Evolutionary conservation across 306 rosid genomes (phyloP).

Genomic region (Cercis canadensis): DNA sequence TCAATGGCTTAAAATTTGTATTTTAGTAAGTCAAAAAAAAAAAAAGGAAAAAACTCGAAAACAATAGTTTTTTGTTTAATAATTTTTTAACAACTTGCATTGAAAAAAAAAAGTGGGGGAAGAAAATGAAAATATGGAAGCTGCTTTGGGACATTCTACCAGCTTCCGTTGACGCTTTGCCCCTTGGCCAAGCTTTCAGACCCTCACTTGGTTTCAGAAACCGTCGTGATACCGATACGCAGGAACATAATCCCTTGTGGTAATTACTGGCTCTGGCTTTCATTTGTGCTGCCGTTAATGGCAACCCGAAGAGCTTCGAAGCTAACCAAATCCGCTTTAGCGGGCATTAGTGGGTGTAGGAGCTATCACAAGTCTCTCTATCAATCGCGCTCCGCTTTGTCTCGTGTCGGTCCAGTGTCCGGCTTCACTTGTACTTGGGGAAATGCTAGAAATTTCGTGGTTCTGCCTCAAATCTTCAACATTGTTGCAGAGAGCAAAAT

Average conservation of each 20-base stretch:
- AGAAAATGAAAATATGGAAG: background rate
- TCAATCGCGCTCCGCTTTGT: slow-evolving; percentile 33
- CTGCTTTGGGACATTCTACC: slow-evolving; percentile 35
- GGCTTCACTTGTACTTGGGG: slow-evolving; percentile 24
- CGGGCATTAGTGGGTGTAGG: slow-evolving; percentile 46
- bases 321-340: slow-evolving; percentile 56
- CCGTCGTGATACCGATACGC: too few relatives aligned
- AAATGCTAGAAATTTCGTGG: slow-evolving; percentile 24
- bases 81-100: too few relatives aligned
- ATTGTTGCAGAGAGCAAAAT: slow-evolving; percentile 36
- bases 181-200: slow-evolving; percentile 42
- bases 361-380: slow-evolving; percentile 33
- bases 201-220: background rate
- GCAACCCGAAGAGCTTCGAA: slow-evolving; percentile 66
- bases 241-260: background rate
- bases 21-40: too few relatives aligned
- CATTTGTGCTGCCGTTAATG: slow-evolving; percentile 43
- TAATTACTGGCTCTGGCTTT: background rate
- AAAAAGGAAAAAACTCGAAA: too few relatives aligned
- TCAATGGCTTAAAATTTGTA: too few relatives aligned
- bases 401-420: slow-evolving; percentile 26
- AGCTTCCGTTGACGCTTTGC: slow-evolving; percentile 29
- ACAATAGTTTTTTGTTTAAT: too few relatives aligned
- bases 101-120: too few relatives aligned
- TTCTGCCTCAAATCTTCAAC: slow-evolving; percentile 33